Conservation (phyloP, 495 filamentous ascomycete species). For the Penicillium subrubescens region DNA sequence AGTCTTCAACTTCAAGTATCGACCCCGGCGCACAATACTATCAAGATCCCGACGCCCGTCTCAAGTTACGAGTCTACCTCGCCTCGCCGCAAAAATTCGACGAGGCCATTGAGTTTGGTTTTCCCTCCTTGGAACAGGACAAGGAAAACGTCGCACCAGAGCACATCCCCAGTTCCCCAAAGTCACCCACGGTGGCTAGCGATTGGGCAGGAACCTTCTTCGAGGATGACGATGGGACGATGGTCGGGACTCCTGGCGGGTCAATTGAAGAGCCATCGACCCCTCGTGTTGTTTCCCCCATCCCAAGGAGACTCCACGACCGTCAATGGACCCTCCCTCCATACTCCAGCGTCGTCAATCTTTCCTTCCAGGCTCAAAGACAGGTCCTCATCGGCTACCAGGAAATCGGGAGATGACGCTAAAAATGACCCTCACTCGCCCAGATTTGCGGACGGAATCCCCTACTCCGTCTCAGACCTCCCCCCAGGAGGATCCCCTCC, state of each 20-base stretch:
- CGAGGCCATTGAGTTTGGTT: conserved; percentile 91
- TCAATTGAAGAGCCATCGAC: conserved; percentile 20
- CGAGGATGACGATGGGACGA: conserved; percentile 44
- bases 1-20: conserved; percentile 57
- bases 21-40: conserved; percentile 81
- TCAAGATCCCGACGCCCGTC: conserved; percentile 84
- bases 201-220: conserved; percentile 46
- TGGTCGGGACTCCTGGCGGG: conserved; percentile 27
- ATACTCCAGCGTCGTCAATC: conserved; percentile 25
- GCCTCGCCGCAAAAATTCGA: conserved; percentile 94
- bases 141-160: conserved; percentile 34
- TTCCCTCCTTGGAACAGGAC: conserved; percentile 62
- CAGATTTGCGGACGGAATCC: conserved; percentile 75
- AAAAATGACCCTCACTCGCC: conserved; percentile 89
- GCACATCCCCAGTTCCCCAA: conserved; percentile 11
- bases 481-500: conserved; percentile 60
- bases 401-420: conserved; percentile 83
- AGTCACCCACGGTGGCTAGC: conserved; percentile 2
- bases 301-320: conserved; percentile 15
- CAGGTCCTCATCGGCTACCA: conserved; percentile 22
- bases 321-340: conserved; percentile 20
- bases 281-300: conserved; percentile 4
- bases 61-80: conserved; percentile 85
- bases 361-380: conserved; percentile 20
- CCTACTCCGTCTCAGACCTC: conserved; percentile 47